A percentile compares a stretch with the other conserved stretches of the same genome.
Evolutionary conservation across 345 rosid species (phyloP).

Genomic region (Dipteronia dyeriana): DNA sequence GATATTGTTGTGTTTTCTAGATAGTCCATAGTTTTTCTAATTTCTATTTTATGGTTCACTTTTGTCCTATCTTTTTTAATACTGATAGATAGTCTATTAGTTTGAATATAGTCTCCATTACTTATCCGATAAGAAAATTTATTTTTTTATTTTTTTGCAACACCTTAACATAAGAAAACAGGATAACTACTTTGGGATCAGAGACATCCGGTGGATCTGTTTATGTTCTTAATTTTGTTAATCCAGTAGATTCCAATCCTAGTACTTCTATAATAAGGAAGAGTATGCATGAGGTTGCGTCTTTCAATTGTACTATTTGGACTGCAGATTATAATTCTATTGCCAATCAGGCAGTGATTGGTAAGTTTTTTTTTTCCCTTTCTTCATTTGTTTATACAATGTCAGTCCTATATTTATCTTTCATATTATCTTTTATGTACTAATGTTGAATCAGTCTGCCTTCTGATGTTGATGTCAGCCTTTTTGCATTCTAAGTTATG

Average conservation of each 20-base stretch:
- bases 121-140: neutral
- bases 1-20: neutral
- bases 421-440: neutral
- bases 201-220: constrained; percentile 55
- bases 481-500: neutral
- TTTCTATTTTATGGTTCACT: neutral
- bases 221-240: constrained; percentile 46
- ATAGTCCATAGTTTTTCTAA: neutral
- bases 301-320: constrained; percentile 74
- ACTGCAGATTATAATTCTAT: constrained; percentile 66
- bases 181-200: constrained; percentile 83
- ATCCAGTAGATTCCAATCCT: constrained; percentile 43
- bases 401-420: constrained; percentile 17
- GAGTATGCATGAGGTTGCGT: constrained; percentile 30
- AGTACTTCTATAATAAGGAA: constrained; percentile 19
- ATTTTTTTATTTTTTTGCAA: constrained; percentile 6
- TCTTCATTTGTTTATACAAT: constrained; percentile 10
- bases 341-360: constrained; percentile 64
- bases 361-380: constrained; percentile 41
- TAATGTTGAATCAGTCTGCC: constrained; percentile 14
- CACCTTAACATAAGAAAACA: constrained; percentile 61
- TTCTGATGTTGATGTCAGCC: constrained; percentile 10
- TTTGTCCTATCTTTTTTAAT: neutral
- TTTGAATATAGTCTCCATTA: neutral
- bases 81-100: neutral